Conservation (phyloP, 306 rosid species). For the Nissolia schottii region DNA sequence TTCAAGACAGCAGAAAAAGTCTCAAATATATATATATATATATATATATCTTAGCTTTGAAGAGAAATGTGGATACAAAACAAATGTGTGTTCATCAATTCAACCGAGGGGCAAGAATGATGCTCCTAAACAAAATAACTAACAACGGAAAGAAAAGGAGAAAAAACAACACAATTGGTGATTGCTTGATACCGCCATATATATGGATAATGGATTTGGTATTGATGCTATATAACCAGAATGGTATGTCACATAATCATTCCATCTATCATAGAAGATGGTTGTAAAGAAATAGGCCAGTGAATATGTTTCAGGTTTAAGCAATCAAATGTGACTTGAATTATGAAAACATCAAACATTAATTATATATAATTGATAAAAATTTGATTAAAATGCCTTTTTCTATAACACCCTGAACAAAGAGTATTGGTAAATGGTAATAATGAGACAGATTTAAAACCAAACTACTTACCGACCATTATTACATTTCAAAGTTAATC, state of each 20-base stretch:
- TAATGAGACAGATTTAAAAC: background rate
- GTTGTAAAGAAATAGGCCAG: background rate
- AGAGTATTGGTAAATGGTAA: background rate
- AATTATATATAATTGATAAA: background rate
- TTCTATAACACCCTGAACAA: background rate
- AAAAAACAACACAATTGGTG: background rate
- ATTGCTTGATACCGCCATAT: slow-evolving; percentile 14
- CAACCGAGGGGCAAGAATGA: background rate
- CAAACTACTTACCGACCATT: too few relatives aligned
- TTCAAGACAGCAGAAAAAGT: slow-evolving; percentile 27
- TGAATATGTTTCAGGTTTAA: slow-evolving; percentile 3
- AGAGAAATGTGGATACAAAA: slow-evolving; percentile 44
- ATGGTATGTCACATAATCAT: slow-evolving; percentile 14
- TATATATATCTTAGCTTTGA: slow-evolving; percentile 79
- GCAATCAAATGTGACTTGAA: slow-evolving; percentile 11
- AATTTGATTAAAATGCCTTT: background rate
- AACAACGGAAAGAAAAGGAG: background rate
- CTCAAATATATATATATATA: too few relatives aligned
- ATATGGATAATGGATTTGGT: slow-evolving; percentile 8
- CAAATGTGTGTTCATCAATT: slow-evolving; percentile 19
- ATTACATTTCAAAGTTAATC: too few relatives aligned
- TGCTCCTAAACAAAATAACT: slow-evolving; percentile 15
- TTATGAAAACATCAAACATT: background rate
- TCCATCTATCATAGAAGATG: slow-evolving; percentile 18
- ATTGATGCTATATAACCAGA: slow-evolving; percentile 8